Conservation (phyloP, 352 stramenopile genomes). For the Globisporangium recalcitrans region DNA sequence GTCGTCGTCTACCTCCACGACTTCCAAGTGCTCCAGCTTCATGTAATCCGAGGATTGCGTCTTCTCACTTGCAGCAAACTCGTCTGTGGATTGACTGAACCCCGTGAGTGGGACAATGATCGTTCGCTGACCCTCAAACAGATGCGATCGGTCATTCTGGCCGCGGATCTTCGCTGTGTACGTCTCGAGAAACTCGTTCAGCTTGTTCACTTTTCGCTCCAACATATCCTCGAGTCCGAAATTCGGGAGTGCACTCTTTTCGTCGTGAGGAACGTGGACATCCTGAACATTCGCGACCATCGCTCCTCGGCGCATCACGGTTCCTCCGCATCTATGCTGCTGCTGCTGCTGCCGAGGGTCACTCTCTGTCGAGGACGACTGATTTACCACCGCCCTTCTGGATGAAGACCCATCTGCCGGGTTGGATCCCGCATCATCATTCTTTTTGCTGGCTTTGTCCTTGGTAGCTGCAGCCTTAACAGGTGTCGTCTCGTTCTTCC, state of each 20-base stretch:
- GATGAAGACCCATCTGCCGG: constrained; percentile 7
- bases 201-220: constrained; percentile 6
- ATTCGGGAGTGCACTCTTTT: not conserved
- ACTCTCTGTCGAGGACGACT: constrained; percentile 9
- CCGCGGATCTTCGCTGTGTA: constrained; percentile 24
- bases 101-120: constrained; percentile 25
- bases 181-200: constrained; percentile 30
- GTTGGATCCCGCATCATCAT: not conserved
- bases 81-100: constrained; percentile 20
- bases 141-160: constrained; percentile 23
- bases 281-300: not conserved
- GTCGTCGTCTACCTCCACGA: not conserved
- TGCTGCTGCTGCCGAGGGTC: not conserved
- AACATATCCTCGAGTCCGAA: not conserved
- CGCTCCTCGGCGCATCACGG: not conserved
- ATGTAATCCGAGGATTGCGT: constrained; percentile 14
- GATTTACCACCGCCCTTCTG: constrained; percentile 6
- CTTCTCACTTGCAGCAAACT: constrained; percentile 13
- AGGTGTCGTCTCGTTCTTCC: constrained; percentile 8
- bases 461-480: not conserved
- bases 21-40: constrained; percentile 23
- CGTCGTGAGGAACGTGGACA: not conserved
- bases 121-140: constrained; percentile 28
- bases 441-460: not conserved
- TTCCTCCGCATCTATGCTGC: not conserved